A percentile compares a stretch with the other conserved stretches of the same genome.
These are phyloP conservation scores for Curvularia eragrostidis DNA, from an alignment of 2,329 filamentous ascomycete species.

Conservation along the genomic window DNA sequence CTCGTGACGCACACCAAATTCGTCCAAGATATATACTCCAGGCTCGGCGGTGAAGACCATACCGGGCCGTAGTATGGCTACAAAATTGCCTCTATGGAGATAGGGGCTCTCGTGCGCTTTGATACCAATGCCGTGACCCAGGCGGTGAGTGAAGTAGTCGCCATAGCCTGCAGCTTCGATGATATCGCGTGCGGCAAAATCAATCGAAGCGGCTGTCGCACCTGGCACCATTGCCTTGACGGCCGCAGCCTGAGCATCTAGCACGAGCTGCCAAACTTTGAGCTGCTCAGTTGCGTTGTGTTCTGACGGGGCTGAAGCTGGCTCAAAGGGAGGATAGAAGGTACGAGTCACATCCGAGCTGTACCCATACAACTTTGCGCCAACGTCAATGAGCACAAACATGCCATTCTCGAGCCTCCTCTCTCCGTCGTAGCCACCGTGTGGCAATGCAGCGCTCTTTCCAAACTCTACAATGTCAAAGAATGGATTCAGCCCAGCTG, in stretches of 20 bases:
- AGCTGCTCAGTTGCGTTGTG: constrained; percentile 57
- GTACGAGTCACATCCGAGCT: constrained; percentile 69
- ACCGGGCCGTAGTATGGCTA: constrained; percentile 57
- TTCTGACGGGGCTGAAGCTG: constrained; percentile 17
- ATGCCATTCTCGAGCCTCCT: constrained; percentile 62
- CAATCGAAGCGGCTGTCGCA: constrained; percentile 64
- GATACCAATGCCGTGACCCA: constrained; percentile 70
- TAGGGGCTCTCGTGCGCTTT: constrained; percentile 72
- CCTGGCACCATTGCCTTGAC: constrained; percentile 59
- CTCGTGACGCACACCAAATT: constrained; percentile 69
- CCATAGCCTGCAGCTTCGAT: constrained; percentile 67
- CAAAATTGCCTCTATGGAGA: constrained; percentile 66
- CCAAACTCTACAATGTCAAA: constrained; percentile 71
- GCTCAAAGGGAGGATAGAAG: constrained; percentile 57
- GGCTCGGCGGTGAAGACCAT: constrained; percentile 71
- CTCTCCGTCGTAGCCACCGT: constrained; percentile 60
- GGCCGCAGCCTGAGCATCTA: constrained; percentile 67
- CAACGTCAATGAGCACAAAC: constrained; percentile 69
- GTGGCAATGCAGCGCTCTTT: constrained; percentile 61
- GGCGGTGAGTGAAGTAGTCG: constrained; percentile 65
- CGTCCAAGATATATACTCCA: constrained; percentile 65
- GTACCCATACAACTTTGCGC: constrained; percentile 67
- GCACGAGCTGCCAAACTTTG: constrained; percentile 65
- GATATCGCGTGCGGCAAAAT: constrained; percentile 65
- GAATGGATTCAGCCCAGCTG: constrained; percentile 63